Evolutionary conservation across 441 rosid genomes (phyloP).

Genomic region (Raphanus hybrid): DNA sequence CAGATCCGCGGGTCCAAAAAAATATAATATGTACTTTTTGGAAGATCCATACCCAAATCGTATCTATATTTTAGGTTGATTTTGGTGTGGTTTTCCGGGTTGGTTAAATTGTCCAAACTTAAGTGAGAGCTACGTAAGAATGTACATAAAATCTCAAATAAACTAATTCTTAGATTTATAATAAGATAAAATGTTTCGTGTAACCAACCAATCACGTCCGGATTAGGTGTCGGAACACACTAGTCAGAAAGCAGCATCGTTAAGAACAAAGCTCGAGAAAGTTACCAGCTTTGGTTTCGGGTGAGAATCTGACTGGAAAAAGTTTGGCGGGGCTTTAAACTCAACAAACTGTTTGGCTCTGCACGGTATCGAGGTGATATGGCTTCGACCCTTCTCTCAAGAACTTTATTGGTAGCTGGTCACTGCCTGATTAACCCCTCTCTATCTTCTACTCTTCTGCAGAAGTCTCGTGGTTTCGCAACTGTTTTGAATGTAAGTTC

Average conservation of each 20-base stretch:
- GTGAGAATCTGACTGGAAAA: background rate
- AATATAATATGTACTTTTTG: too few relatives aligned
- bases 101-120: too few relatives aligned
- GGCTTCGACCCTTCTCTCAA: conserved; percentile 60
- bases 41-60: too few relatives aligned
- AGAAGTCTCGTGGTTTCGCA: conserved; percentile 37
- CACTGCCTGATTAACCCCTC: conserved; percentile 44
- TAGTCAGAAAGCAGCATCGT: conserved; percentile 20
- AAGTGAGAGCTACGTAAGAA: too few relatives aligned
- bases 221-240: background rate
- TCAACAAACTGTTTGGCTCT: conserved; percentile 7
- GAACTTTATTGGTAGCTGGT: conserved; percentile 44
- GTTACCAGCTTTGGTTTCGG: background rate
- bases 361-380: conserved; percentile 49
- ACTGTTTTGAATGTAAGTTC: conserved; percentile 51
- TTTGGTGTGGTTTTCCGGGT: too few relatives aligned
- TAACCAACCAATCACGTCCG: conserved; percentile 11
- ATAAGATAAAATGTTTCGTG: background rate
- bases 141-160: too few relatives aligned
- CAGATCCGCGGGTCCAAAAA: too few relatives aligned
- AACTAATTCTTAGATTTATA: too few relatives aligned
- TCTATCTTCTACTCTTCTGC: conserved; percentile 41
- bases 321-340: conserved; percentile 4
- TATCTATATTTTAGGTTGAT: too few relatives aligned
- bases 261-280: background rate